Conservation (phyloP, 2,329 filamentous ascomycete genomes). For the Didymella lethalis region DNA sequence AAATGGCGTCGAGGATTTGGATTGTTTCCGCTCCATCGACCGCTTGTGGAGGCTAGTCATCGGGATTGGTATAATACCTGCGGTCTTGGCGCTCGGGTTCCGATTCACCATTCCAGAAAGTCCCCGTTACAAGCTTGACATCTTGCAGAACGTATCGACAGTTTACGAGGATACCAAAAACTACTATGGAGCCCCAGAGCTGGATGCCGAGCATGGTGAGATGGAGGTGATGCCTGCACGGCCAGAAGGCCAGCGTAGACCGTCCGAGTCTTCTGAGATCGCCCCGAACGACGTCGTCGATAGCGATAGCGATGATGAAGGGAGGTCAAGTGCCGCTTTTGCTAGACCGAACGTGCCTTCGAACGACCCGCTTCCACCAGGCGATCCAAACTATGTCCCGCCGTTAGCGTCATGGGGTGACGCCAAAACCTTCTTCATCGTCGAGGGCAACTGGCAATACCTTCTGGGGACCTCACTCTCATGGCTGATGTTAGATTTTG, state of each 20-base stretch:
- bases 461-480: slow-evolving; percentile 48
- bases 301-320: slow-evolving; percentile 38
- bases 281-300: slow-evolving; percentile 38
- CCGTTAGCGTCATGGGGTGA: slow-evolving; percentile 45
- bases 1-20: slow-evolving; percentile 32
- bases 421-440: slow-evolving; percentile 45
- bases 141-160: slow-evolving; percentile 46
- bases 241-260: slow-evolving; percentile 21
- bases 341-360: slow-evolving; percentile 9
- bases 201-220: slow-evolving; percentile 36
- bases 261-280: slow-evolving; percentile 39
- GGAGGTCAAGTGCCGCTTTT: slow-evolving; percentile 21
- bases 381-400: slow-evolving; percentile 58
- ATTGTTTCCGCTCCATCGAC: slow-evolving; percentile 47
- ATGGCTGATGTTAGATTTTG: slow-evolving; percentile 50
- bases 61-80: slow-evolving; percentile 47
- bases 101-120: slow-evolving; percentile 54
- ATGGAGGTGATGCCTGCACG: slow-evolving; percentile 38
- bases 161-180: slow-evolving; percentile 47
- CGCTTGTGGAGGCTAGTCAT: slow-evolving; percentile 52
- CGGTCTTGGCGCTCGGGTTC: slow-evolving; percentile 46
- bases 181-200: slow-evolving; percentile 40
- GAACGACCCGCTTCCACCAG: slow-evolving; percentile 28
- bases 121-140: slow-evolving; percentile 52
- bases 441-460: slow-evolving; percentile 49